Percentiles rank a stretch among this genome's conserved stretches.
Conservation (phyloP, 176 grass and related monocot species). For the Lolium rigidum region DNA sequence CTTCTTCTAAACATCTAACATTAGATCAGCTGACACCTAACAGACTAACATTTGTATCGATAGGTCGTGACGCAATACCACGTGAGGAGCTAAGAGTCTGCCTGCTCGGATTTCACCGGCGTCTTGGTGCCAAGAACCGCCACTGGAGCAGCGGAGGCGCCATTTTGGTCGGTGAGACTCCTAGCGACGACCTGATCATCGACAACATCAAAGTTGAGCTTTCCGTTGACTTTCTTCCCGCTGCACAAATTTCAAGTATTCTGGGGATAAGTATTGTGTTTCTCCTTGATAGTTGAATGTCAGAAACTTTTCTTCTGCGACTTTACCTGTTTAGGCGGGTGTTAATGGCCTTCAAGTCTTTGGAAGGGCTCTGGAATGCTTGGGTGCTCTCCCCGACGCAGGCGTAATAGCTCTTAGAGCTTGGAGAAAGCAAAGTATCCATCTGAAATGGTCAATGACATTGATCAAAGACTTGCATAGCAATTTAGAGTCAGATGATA, state of each 20-base stretch:
- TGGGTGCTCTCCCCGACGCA: conserved; percentile 99
- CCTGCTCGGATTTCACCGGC: conserved; percentile 64
- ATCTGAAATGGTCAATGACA: conserved; percentile 58
- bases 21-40: conserved; percentile 39
- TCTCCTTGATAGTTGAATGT: not conserved
- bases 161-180: conserved; percentile 62
- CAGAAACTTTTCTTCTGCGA: not conserved
- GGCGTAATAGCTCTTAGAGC: conserved; percentile 98
- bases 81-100: conserved; percentile 43
- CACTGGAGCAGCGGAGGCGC: conserved; percentile 20
- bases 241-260: conserved; percentile 42
- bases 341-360: conserved; percentile 92
- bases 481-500: conserved; percentile 5
- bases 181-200: conserved; percentile 79
- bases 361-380: conserved; percentile 94
- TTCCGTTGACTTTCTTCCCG: conserved; percentile 66
- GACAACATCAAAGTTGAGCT: conserved; percentile 85
- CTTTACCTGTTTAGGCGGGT: conserved; percentile 83
- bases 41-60: not conserved
- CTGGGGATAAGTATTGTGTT: not conserved
- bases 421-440: conserved; percentile 91
- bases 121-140: conserved; percentile 33
- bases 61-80: not conserved
- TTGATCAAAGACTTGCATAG: conserved; percentile 6
- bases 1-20: conserved; percentile 10